Evolutionary conservation across 768 basidiomycete genomes (phyloP), one percentile per base, ranked within the genome.

Genomic region (Steccherinum ochraceum): DNA sequence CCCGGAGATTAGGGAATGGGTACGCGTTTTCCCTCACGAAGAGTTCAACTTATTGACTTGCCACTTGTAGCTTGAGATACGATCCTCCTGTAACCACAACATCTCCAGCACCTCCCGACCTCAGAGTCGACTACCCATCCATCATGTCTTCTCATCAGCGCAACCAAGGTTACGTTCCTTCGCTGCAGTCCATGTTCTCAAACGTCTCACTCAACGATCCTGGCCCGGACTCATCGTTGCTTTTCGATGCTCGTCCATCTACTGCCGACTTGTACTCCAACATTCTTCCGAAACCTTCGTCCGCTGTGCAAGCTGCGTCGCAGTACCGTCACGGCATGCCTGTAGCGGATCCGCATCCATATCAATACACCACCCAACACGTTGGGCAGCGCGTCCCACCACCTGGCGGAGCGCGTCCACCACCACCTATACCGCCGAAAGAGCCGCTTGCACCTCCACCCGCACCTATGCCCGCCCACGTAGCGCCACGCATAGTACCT

Each of bases 131-230:
- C 26, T 87, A 86, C 58, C 86, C 87, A 1, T 72, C 78, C 13
- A 76, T 90, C 26, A 91, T 91, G 89, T 81, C 83, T 1, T 78
- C 78, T 50, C 89, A 91, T 52, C 89, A 91, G 64, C 76, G 80
- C 50, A 74, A 69, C 46, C 89, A 91, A 60, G 89, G 89, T 35
- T 91, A 91, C 60, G 76, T 75, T 21, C 88, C 88, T 1, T 89
- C 86, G 4, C 64, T 83, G n/a, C 78, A 78, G 49, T 88, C 86
- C 20, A 89, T 88, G 84, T 89, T 88, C 57, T 57, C 64, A 53
- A 61, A 65, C 61, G 68, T 61, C 56, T 52, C 60, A 52, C 62
- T 65, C 54, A 58, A 64, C 55, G 63, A 66, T 40, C 66, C 70
- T 50, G 60, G 65, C 40, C n/a, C n/a, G n/a, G 66, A 65, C 19